These are phyloP conservation scores for Fusarium annulatum DNA, from an alignment of 2,329 filamentous ascomycete species.

Conservation along the genomic window DNA sequence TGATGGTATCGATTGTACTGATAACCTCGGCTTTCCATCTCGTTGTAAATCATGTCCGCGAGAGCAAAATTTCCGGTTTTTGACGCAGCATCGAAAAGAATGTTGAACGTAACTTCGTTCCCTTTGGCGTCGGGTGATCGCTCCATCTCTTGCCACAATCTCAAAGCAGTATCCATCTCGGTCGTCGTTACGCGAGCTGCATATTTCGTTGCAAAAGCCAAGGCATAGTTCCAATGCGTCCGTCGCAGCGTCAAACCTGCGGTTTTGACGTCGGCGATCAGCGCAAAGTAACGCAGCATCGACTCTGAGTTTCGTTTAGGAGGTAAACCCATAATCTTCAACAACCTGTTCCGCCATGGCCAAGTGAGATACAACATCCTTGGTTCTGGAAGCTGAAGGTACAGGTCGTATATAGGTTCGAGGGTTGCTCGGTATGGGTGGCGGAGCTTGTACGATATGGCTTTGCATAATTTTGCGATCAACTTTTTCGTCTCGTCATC, in stretches of 20 bases:
- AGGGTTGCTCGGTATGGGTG: slow-evolving; percentile 55
- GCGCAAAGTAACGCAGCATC: slow-evolving; percentile 84
- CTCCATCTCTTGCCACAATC: slow-evolving; percentile 93
- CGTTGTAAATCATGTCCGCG: slow-evolving; percentile 84
- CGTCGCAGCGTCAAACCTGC: slow-evolving; percentile 75
- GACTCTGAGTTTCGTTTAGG: slow-evolving; percentile 65
- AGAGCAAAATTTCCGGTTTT: slow-evolving; percentile 86
- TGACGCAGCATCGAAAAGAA: slow-evolving; percentile 88
- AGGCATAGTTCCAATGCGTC: slow-evolving; percentile 84
- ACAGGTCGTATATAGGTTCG: slow-evolving; percentile 61
- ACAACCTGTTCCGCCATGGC: slow-evolving; percentile 68
- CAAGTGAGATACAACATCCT: slow-evolving; percentile 63
- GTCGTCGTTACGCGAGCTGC: slow-evolving; percentile 69
- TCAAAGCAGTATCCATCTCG: slow-evolving; percentile 71
- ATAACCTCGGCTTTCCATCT: slow-evolving; percentile 79
- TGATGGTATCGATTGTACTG: slow-evolving; percentile 82
- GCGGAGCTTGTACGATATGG: slow-evolving; percentile 55
- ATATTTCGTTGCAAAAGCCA: slow-evolving; percentile 81
- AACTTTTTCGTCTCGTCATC: slow-evolving; percentile 50
- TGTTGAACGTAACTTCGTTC: slow-evolving; percentile 88
- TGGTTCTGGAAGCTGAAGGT: slow-evolving; percentile 62
- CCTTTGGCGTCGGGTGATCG: slow-evolving; percentile 70
- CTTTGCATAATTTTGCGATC: slow-evolving; percentile 54
- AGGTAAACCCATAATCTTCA: slow-evolving; percentile 75
- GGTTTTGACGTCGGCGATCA: slow-evolving; percentile 85